Conservation (phyloP, 192 early-diverging fungal genomes). For the Tieghemiomyces parasiticus region DNA sequence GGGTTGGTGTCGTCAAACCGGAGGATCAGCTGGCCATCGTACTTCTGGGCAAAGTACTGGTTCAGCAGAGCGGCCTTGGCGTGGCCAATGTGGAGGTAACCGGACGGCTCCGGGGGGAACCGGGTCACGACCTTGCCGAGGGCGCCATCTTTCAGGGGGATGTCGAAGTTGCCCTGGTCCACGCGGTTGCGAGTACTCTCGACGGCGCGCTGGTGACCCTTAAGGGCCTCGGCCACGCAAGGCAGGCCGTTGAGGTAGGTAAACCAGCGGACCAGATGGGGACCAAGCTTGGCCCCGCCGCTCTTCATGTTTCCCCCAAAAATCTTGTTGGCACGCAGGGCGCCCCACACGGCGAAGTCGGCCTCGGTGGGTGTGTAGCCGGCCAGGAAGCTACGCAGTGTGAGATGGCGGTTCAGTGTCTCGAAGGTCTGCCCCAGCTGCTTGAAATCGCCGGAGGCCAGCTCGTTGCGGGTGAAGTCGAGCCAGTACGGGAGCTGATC, state of each 20-base stretch:
- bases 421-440: slow-evolving; percentile 47
- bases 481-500: slow-evolving; percentile 52
- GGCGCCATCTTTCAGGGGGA: slow-evolving; percentile 64
- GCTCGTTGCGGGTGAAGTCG: slow-evolving; percentile 45
- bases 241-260: slow-evolving; percentile 45
- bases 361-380: slow-evolving; percentile 64
- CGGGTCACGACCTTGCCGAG: slow-evolving; percentile 87
- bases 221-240: slow-evolving; percentile 31
- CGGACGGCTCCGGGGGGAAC: slow-evolving; percentile 97
- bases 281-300: slow-evolving; percentile 43
- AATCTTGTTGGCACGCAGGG: slow-evolving; percentile 60
- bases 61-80: slow-evolving; percentile 97
- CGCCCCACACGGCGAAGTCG: slow-evolving; percentile 81
- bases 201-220: not conserved
- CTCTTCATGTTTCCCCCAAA: slow-evolving; percentile 67
- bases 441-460: slow-evolving; percentile 51
- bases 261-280: slow-evolving; percentile 71
- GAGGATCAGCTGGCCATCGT: slow-evolving; percentile 85
- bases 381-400: slow-evolving; percentile 62
- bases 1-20: slow-evolving; percentile 99
- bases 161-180: slow-evolving; percentile 90
- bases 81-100: slow-evolving; percentile 99
- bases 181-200: slow-evolving; percentile 16
- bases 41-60: slow-evolving; percentile 84
- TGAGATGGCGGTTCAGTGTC: slow-evolving; percentile 67